Evolutionary conservation across 495 filamentous ascomycete genomes (phyloP).

Genomic region (Talaromyces proteolyticus): DNA sequence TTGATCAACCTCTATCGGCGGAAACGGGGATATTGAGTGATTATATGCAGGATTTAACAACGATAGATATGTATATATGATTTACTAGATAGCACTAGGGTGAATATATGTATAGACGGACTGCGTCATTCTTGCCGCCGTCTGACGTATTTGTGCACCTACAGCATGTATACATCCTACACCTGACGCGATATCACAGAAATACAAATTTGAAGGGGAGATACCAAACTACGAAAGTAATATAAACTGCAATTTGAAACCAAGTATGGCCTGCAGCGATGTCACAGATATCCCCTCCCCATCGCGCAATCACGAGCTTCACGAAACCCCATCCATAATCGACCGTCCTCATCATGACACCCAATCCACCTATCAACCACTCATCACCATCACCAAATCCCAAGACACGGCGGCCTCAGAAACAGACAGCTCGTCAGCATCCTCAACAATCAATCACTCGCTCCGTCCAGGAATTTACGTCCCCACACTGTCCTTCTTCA

Average conservation of each 20-base stretch:
- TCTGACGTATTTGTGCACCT: background rate
- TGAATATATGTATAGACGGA: background rate
- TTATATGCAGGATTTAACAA: no score
- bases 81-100: no score
- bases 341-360: background rate
- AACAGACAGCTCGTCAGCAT: background rate
- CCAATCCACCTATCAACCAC: background rate
- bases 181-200: no score
- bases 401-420: background rate
- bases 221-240: background rate
- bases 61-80: no score
- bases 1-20: constrained; percentile 59
- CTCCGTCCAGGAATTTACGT: constrained; percentile 41
- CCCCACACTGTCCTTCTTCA: constrained; percentile 51
- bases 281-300: background rate
- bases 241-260: background rate
- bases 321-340: background rate
- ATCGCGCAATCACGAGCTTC: background rate
- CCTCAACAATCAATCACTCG: background rate
- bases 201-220: no score
- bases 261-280: background rate
- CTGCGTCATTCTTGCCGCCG: background rate
- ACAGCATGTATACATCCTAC: no score
- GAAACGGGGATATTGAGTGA: constrained; percentile 51
- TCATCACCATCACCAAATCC: background rate